Evolutionary conservation across 2,329 filamentous ascomycete genomes (phyloP).

Genomic region (Cladosporium cucumerinum): DNA sequence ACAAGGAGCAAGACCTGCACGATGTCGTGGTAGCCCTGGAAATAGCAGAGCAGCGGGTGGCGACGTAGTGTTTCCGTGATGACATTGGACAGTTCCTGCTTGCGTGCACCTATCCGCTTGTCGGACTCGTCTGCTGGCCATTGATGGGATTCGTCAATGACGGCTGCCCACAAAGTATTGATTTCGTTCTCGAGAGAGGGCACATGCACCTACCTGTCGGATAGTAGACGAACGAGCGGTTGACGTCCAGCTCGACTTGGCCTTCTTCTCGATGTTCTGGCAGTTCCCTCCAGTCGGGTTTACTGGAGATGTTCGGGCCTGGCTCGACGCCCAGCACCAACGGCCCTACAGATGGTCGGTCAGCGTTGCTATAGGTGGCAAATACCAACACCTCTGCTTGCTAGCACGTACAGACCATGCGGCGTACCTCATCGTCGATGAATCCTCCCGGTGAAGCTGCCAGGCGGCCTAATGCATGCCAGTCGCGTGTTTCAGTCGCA

Average conservation of each 20-base stretch:
- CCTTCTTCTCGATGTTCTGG: slow-evolving; percentile 80
- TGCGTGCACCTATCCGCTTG: slow-evolving; percentile 66
- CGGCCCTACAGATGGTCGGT: slow-evolving; percentile 54
- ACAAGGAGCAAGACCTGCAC: slow-evolving; percentile 92
- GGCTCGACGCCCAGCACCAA: slow-evolving; percentile 47
- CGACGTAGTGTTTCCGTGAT: slow-evolving; percentile 78
- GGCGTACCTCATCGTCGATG: slow-evolving; percentile 57
- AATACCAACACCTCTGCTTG: background rate
- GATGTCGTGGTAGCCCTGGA: slow-evolving; percentile 98
- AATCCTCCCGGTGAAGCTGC: slow-evolving; percentile 46
- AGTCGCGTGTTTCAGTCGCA: slow-evolving; percentile 42
- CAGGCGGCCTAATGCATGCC: slow-evolving; percentile 40
- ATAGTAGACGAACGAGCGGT: slow-evolving; percentile 97
- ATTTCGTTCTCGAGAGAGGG: background rate
- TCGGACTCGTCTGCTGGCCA: slow-evolving; percentile 66
- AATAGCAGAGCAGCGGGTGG: slow-evolving; percentile 85
- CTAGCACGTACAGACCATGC: slow-evolving; percentile 66
- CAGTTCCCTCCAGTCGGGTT: slow-evolving; percentile 60
- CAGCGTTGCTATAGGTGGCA: slow-evolving; percentile 14
- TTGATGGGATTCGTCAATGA: background rate
- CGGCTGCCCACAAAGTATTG: background rate
- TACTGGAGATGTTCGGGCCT: slow-evolving; percentile 15
- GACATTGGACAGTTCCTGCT: slow-evolving; percentile 71
- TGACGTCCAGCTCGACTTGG: slow-evolving; percentile 87
- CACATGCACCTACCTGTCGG: slow-evolving; percentile 60